Base-by-base conservation (phyloP, 495 filamentous ascomycete species). In the Podospora didyma region DNA sequence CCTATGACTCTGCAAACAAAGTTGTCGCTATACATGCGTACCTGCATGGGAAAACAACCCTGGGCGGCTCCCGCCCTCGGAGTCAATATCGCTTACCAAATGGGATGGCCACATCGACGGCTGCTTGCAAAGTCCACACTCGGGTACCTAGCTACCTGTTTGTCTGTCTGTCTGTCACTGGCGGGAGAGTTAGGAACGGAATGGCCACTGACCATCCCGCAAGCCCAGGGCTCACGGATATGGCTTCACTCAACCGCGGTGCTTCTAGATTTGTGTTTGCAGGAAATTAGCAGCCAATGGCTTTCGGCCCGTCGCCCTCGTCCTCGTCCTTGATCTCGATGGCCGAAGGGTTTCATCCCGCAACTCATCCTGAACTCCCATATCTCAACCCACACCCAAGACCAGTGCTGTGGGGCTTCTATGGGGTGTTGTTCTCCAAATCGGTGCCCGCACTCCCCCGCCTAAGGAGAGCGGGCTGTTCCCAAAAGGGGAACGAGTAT, bases 1-100 rank as follows among this genome's bases (percentile, higher is more conserved):
- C n/a, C n/a, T n/a, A 42, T 34, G 34, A 11, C 49, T 44, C 16
- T 26, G 2, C 21, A 22, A 16, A 42, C 34, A 21, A n/a, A n/a
- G n/a, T n/a, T n/a, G n/a, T n/a, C 34, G 41, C 28, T 23, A 37
- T 45, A 46, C 37, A 39, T 41, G 45, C 49, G 58, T 61, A 61
- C 58, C 58, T 61, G 58, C 58, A 61, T 61, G 19, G 48, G 51
- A 28, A 56, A 22, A 37, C 34, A 23, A 41, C 53, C 52, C 47
- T 48, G 47, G 23, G 34, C 51, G 49, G 57, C 21, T 48, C 47
- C 52, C 22, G 52, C 19, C 47, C 58, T 19, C 46, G 47, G 6
- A 42, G 39, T 17, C 55, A 58, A 58, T 58, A 58, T 58, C 49
- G 35, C 26, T 58, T 58, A 58, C 46, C 48, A 52, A 58, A 58